These are phyloP conservation scores for Bonia amplexicaulis DNA, from an alignment of 176 grass and related monocot genomes.

Conservation along the genomic window DNA sequence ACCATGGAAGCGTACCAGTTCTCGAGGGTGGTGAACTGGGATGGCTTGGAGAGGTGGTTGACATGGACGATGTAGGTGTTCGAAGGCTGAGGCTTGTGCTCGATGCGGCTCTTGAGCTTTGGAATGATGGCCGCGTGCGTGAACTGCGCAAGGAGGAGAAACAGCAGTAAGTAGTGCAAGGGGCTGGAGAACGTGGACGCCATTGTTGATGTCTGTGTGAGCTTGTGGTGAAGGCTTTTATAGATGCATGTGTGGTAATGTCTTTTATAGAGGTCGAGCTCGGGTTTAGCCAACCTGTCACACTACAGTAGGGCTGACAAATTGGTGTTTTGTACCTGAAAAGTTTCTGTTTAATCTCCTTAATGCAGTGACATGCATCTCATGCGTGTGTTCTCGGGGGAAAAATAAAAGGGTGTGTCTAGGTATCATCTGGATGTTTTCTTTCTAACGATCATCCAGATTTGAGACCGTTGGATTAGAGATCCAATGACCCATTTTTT, in stretches of 20 bases:
- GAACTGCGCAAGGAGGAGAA: conserved; percentile 4
- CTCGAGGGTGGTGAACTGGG: conserved; percentile 15
- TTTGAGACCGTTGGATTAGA: no score
- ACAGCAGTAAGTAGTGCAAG: background rate
- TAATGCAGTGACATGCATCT: background rate
- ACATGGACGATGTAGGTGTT: conserved; percentile 40
- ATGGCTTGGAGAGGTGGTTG: conserved; percentile 28
- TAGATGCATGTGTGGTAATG: background rate
- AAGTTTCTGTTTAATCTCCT: background rate
- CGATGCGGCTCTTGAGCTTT: background rate
- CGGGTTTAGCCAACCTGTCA: background rate
- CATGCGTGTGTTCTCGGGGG: background rate
- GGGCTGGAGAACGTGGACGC: background rate
- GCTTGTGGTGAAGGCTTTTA: background rate
- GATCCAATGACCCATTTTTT: no score
- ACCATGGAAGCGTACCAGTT: conserved; percentile 45
- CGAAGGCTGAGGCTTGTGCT: background rate
- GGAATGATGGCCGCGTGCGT: background rate
- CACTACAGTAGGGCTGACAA: background rate
- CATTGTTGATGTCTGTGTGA: conserved; percentile 9
- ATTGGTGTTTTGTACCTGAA: background rate
- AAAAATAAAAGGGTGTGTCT: no score
- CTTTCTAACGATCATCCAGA: no score
- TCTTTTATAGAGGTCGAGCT: background rate
- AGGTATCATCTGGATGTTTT: no score